Evolutionary conservation across 768 basidiomycete species (phyloP).

Genomic region (Chlorophyllum brunneum): DNA sequence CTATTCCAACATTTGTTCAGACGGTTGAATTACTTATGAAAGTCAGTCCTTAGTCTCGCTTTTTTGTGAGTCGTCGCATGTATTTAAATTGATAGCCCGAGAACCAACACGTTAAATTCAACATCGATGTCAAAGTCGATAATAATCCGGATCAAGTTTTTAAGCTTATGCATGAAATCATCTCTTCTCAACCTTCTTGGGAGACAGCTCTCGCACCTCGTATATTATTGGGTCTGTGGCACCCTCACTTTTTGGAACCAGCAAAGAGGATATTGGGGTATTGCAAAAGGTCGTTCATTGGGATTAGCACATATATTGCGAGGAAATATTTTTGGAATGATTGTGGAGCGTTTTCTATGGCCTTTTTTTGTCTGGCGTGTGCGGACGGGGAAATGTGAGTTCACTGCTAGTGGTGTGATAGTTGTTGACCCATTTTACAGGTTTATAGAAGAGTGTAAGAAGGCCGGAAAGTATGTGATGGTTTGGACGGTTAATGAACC

Average conservation of each 20-base stretch:
- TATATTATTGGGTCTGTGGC: conserved; percentile 82
- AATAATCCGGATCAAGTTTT: conserved; percentile 88
- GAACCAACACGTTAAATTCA: conserved; percentile 71
- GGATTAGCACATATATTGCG: conserved; percentile 65
- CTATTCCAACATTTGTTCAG: conserved; percentile 88
- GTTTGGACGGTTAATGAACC: conserved; percentile 96
- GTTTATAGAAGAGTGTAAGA: conserved; percentile 77
- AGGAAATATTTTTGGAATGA: conserved; percentile 87
- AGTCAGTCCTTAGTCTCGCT: conserved; percentile 32
- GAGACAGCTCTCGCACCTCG: conserved; percentile 74
- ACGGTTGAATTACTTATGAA: conserved; percentile 77
- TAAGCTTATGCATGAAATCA: conserved; percentile 64
- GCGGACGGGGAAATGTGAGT: conserved; percentile 66
- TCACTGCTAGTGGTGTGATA: neutral
- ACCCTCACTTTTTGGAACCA: conserved; percentile 80
- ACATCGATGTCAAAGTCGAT: conserved; percentile 92
- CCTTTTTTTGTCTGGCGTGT: conserved; percentile 67
- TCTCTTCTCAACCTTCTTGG: conserved; percentile 66
- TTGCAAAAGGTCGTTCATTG: conserved; percentile 83
- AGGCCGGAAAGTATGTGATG: conserved; percentile 78
- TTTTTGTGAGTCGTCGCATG: neutral
- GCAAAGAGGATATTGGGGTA: conserved; percentile 78
- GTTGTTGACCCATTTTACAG: neutral
- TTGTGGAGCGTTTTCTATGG: conserved; percentile 84
- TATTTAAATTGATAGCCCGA: conserved; percentile 44